Evolutionary conservation across 2,329 filamentous ascomycete genomes (phyloP), one percentile per base, ranked within the genome.

Genomic region (Colletotrichum caudatum): DNA sequence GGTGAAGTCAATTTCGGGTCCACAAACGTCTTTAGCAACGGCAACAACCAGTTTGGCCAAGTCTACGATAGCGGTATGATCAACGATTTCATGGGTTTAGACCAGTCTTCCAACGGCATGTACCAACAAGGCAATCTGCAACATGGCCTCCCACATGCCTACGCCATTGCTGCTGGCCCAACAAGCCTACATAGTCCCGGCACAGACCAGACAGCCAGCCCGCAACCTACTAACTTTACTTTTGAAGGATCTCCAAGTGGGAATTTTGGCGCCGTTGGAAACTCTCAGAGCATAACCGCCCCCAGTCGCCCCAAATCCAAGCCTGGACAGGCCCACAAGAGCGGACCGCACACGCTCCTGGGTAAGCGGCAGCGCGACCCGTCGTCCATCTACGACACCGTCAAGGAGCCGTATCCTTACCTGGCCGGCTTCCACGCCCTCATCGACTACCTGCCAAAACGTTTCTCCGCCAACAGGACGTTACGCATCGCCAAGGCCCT

Each of bases 341-440:
- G 82, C 39, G 81, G 76, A 77, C 86, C 78, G 76, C 86, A 88
- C 72, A 84, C 86, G 14, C 81, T 89, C 35, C 79, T 89, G n/a
- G 84, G 85, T 54, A 91, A 91, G 78, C 85, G 89, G 33, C 84
- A 86, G 64, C 85, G 89, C 50, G 94, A 98, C 78, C 92, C 95
- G 6, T 95, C 94, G 0, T 89, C 90, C 60, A 94, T 98, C 66
- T 99, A 98, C 80, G 91, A 95, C 73, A 92, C 90, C 51, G 94
- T 99, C 77, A 94, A 93, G 73, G 92, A 96, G 77, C 95, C 96
- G 5, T 98, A 98, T 78, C 91, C 93, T 12, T 98, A 98, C 78
- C 94, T 95, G 1, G 89, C 90, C 54, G 94, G 94, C 26, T 98
- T 97, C 80, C 96, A 99, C 81, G 93, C 92, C 74, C 89, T 98